phyloP scores from a whole-genome alignment of 805 yeast genomes.

The Suhomyces prunicola region DNA sequence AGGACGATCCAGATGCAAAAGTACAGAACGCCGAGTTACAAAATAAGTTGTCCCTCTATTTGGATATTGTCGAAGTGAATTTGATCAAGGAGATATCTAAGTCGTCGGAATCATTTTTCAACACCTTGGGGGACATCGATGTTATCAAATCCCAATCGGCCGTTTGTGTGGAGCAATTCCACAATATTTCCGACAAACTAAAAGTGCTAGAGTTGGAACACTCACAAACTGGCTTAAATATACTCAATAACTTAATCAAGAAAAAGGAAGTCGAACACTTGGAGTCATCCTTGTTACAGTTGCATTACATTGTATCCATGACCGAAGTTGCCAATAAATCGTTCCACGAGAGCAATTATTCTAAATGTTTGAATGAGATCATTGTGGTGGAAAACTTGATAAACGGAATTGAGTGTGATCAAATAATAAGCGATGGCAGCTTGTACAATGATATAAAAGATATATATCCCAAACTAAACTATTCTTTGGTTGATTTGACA shows the following conservation, averaged over 20 bases:
- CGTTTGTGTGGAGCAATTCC: conserved; percentile 46
- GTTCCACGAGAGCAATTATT: conserved; percentile 45
- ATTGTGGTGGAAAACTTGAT: conserved; percentile 57
- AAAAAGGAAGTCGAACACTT: conserved; percentile 58
- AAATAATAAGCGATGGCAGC: conserved; percentile 10
- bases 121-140: conserved; percentile 76
- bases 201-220: conserved; percentile 45
- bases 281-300: conserved; percentile 59
- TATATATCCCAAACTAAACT: conserved; percentile 20
- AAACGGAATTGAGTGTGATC: conserved; percentile 37
- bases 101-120: conserved; percentile 81
- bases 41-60: conserved; percentile 74
- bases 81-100: conserved; percentile 78
- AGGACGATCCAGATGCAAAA: conserved; percentile 24
- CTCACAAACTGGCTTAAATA: conserved; percentile 48
- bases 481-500: conserved; percentile 40
- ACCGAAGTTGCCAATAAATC: conserved; percentile 37
- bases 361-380: conserved; percentile 54
- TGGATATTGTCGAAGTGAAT: conserved; percentile 81
- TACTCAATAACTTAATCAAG: conserved; percentile 48
- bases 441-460: conserved; percentile 10
- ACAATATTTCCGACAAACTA: conserved; percentile 46
- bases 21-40: conserved; percentile 53
- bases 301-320: conserved; percentile 33
- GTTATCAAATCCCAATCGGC: conserved; percentile 55